Base-by-base conservation (phyloP, 495 filamentous ascomycete species). In the Amorphotheca resinae region DNA sequence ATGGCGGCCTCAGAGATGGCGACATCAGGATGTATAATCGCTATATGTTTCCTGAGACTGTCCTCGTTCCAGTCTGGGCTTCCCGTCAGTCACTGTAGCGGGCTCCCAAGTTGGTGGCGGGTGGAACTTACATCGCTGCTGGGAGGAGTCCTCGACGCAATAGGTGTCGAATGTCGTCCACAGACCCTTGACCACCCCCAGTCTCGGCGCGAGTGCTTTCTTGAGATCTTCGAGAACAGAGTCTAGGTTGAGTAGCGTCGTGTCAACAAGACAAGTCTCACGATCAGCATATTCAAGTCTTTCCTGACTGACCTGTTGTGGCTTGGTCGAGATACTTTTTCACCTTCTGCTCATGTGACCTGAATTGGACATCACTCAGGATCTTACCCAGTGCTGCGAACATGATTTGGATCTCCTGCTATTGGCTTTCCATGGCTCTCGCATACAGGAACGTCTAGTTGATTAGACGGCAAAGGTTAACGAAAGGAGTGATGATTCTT, bases 331-430 rank as follows among this genome's bases (percentile, higher is more conserved):
- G 12, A 30, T 30, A 30, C 25, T 12, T 30, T 30, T 30, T 30
- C 25, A 30, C 25, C 25, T 30, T 30, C 25, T 12, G 6, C 25
- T 30, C 25, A 30, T 30, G 12, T 30, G 25, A 12, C n/a, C n/a
- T n/a, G n/a, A n/a, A n/a, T n/a, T n/a, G n/a, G n/a, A n/a, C n/a
- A n/a, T n/a, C n/a, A n/a, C n/a, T 30, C 12, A 30, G 25, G 25
- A 30, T 30, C 25, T 30, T 30, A 30, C 6, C 25, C 25, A 30
- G 12, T 30, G 25, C 25, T 30, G 25, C 63, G 22, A 57, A 62
- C 22, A 54, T 67, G 9, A 59, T 69, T n/a, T 64, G 66, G 54
- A 64, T 65, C 1, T n/a, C n/a, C n/a, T n/a, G n/a, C n/a, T n/a
- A n/a, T n/a, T n/a, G n/a, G n/a, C n/a, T n/a, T n/a, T n/a, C n/a